These are phyloP conservation scores for Fistulifera pelliculosa DNA, from an alignment of 108 stramenopile species.

Conservation along the genomic window DNA sequence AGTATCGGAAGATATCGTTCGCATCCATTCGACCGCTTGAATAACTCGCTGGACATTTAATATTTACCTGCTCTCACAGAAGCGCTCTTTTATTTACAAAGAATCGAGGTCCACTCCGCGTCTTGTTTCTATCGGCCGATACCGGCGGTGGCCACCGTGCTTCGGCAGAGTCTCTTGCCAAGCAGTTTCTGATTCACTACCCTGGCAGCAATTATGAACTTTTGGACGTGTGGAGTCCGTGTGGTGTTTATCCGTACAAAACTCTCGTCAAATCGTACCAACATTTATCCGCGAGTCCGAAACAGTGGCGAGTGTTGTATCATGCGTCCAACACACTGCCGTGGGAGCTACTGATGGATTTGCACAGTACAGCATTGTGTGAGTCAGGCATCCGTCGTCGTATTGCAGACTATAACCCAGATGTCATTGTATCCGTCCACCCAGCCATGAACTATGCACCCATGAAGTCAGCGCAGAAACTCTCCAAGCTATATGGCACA, in stretches of 20 bases:
- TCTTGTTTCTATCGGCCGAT: slow-evolving; percentile 90
- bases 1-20: no score
- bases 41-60: no score
- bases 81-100: background rate
- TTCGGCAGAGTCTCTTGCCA: slow-evolving; percentile 86
- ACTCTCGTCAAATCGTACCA: slow-evolving; percentile 64
- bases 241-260: slow-evolving; percentile 46
- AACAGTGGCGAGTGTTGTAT: slow-evolving; percentile 81
- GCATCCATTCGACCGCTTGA: no score
- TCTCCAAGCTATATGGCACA: slow-evolving; percentile 53
- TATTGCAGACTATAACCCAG: slow-evolving; percentile 59
- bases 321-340: slow-evolving; percentile 58
- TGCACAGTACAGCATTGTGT: slow-evolving; percentile 43
- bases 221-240: slow-evolving; percentile 73
- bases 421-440: slow-evolving; percentile 88
- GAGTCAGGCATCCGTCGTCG: slow-evolving; percentile 46
- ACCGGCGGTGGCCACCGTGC: slow-evolving; percentile 99
- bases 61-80: no score
- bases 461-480: slow-evolving; percentile 31
- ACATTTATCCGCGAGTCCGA: slow-evolving; percentile 72
- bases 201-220: slow-evolving; percentile 84
- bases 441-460: slow-evolving; percentile 92
- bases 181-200: slow-evolving; percentile 72
- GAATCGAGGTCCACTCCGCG: slow-evolving; percentile 43
- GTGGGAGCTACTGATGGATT: slow-evolving; percentile 43